Evolutionary conservation across 106 monocot species (phyloP).

Genomic region (Triglochin maritima): DNA sequence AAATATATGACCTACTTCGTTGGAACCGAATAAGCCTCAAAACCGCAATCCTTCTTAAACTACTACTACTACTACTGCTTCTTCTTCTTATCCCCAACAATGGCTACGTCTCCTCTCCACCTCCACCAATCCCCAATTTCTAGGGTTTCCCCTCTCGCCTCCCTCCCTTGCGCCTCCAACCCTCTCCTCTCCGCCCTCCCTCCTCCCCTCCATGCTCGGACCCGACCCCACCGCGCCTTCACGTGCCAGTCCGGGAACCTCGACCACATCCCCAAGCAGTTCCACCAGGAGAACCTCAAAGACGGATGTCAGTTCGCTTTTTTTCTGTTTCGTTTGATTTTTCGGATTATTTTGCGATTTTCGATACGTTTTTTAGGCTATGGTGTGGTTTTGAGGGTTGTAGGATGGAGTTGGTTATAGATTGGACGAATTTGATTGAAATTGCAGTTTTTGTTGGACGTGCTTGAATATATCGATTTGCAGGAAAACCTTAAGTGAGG

Average conservation of each 20-base stretch:
- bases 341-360: neutral
- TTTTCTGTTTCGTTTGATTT: neutral
- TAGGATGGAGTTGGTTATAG: neutral
- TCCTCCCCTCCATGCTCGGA: neutral
- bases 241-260: slow-evolving; percentile 27
- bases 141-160: neutral
- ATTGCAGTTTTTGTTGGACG: too few relatives aligned
- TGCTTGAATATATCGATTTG: too few relatives aligned
- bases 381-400: neutral
- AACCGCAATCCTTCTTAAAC: too few relatives aligned
- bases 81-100: too few relatives aligned
- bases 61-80: too few relatives aligned
- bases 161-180: slow-evolving; percentile 6
- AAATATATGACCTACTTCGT: too few relatives aligned
- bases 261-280: slow-evolving; percentile 79
- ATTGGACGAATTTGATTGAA: neutral
- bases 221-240: neutral
- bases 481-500: too few relatives aligned
- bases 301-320: slow-evolving; percentile 57
- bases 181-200: slow-evolving; percentile 7
- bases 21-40: too few relatives aligned
- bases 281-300: slow-evolving; percentile 72
- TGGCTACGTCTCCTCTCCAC: too few relatives aligned
- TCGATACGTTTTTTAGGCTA: neutral
- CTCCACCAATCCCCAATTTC: too few relatives aligned